phyloP scores from a whole-genome alignment of 768 basidiomycete genomes.

The Naematelia aurantialba region DNA sequence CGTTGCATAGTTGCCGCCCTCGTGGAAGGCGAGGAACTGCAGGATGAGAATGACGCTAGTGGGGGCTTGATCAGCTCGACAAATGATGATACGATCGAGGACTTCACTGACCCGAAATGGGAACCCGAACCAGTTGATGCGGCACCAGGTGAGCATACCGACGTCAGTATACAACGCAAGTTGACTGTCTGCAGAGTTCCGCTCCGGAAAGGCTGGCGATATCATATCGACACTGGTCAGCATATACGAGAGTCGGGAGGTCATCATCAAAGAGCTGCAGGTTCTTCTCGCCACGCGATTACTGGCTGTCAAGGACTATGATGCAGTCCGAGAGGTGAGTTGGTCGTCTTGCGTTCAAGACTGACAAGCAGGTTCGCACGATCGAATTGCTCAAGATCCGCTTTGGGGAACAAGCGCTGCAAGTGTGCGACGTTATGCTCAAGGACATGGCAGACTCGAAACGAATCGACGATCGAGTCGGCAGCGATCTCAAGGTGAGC shows the following conservation, averaged over 20 bases:
- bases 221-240: conserved; percentile 93
- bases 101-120: conserved; percentile 89
- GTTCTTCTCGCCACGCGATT: conserved; percentile 82
- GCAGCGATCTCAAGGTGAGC: conserved; percentile 65
- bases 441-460: conserved; percentile 94
- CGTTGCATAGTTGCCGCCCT: conserved; percentile 86
- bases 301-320: conserved; percentile 73
- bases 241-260: conserved; percentile 94
- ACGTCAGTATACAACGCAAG: neutral
- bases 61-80: conserved; percentile 53
- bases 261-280: conserved; percentile 94
- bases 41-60: conserved; percentile 69
- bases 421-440: conserved; percentile 97
- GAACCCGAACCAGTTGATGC: conserved; percentile 95
- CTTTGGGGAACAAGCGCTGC: conserved; percentile 87
- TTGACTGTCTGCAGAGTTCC: conserved; percentile 65
- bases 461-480: conserved; percentile 81
- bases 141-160: conserved; percentile 66
- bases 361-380: conserved; percentile 66
- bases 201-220: conserved; percentile 84
- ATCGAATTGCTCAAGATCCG: conserved; percentile 92
- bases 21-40: conserved; percentile 77
- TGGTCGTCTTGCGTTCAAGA: neutral
- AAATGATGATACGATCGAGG: conserved; percentile 62
- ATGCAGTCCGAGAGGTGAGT: conserved; percentile 65